Percentiles rank a stretch among this genome's conserved stretches.
These are phyloP conservation scores for Kodamaea kaohsiungensis DNA, from an alignment of 805 yeast species.

Conservation along the genomic window DNA sequence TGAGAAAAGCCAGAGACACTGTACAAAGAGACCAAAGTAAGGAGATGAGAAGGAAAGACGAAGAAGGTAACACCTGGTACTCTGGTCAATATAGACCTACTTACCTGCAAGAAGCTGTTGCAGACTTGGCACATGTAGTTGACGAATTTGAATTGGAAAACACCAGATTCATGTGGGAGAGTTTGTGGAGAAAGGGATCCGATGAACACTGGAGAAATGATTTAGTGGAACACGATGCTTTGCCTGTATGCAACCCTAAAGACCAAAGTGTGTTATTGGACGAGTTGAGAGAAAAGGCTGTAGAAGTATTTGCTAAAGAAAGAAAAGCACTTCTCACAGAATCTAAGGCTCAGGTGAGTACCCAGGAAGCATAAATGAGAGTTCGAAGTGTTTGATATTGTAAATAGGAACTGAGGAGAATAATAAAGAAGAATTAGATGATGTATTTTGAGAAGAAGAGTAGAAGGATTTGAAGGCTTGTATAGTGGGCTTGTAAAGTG, in stretches of 20 bases:
- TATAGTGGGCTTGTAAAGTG: too few relatives aligned
- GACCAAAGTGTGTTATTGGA: conserved; percentile 69
- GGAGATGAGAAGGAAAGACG: conserved; percentile 67
- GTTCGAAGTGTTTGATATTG: background rate
- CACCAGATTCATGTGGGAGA: conserved; percentile 76
- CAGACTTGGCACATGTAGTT: conserved; percentile 73
- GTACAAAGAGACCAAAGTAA: conserved; percentile 60
- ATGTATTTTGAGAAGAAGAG: too few relatives aligned
- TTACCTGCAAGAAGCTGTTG: conserved; percentile 86
- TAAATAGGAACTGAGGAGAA: background rate
- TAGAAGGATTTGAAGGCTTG: too few relatives aligned
- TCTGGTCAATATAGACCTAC: conserved; percentile 89
- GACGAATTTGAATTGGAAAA: conserved; percentile 55
- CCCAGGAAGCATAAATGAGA: background rate
- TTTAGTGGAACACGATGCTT: conserved; percentile 58
- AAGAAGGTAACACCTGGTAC: conserved; percentile 81
- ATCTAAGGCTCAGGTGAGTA: background rate
- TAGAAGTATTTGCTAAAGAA: conserved; percentile 32
- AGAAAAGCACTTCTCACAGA: conserved; percentile 12
- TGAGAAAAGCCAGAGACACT: conserved; percentile 73
- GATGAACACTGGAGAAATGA: conserved; percentile 66
- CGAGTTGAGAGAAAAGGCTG: conserved; percentile 49
- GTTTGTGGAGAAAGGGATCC: conserved; percentile 84
- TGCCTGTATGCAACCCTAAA: conserved; percentile 61
- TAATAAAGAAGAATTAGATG: background rate